Conservation (phyloP, 2,329 filamentous ascomycete genomes). For the Fusarium circinatum region DNA sequence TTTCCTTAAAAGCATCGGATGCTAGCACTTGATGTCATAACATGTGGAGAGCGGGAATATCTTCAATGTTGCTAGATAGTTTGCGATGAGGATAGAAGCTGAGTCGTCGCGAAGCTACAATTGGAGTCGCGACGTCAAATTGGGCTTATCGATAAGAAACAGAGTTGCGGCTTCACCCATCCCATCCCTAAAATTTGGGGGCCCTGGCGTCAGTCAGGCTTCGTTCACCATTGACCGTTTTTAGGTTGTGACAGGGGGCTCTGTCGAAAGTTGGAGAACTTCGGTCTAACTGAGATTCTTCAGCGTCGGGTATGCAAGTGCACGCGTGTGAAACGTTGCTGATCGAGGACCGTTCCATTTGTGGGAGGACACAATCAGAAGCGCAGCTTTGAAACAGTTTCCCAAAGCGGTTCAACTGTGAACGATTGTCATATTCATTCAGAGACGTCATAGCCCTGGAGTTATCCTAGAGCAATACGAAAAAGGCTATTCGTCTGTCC, state of each 20-base stretch:
- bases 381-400: neutral
- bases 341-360: neutral
- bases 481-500: neutral
- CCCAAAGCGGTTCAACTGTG: neutral
- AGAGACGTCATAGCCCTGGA: slow-evolving; percentile 4
- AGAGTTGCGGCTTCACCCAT: slow-evolving; percentile 14
- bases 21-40: neutral
- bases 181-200: neutral
- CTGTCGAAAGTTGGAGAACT: slow-evolving; percentile 13
- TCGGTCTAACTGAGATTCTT: slow-evolving; percentile 15
- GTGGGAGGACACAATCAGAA: slow-evolving; percentile 2
- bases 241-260: slow-evolving; percentile 13
- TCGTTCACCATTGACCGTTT: neutral
- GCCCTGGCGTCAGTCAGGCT: neutral
- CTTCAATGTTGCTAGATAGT: neutral
- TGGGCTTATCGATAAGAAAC: slow-evolving; percentile 35
- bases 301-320: slow-evolving; percentile 18
- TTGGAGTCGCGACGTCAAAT: slow-evolving; percentile 29
- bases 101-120: slow-evolving; percentile 10
- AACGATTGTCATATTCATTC: neutral
- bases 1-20: slow-evolving; percentile 24
- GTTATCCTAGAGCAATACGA: neutral
- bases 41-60: neutral
- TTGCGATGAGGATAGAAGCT: slow-evolving; percentile 16
- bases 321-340: slow-evolving; percentile 18